Base-by-base conservation (phyloP, 495 filamentous ascomycete genomes). In the Lophiotrema nucula region DNA sequence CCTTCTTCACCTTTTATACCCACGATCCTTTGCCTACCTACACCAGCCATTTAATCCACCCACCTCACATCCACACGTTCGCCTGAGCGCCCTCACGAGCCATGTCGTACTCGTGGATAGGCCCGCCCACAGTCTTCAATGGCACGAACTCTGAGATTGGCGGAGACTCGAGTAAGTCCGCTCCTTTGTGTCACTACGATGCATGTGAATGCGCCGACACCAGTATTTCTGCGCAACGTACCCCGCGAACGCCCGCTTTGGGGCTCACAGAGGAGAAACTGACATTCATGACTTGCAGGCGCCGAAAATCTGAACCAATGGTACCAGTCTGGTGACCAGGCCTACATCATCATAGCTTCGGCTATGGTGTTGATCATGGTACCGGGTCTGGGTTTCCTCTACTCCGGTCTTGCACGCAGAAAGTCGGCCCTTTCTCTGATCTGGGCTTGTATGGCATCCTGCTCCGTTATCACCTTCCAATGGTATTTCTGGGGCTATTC, bases 281-380 rank as follows among this genome's bases (percentile, higher is more conserved):
- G 26, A 26, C n/a, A 19, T 39, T 10, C 15, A 4, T 12, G 13
- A 15, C 26, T 23, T 26, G n/a, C 64, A 90, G 87, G 78, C 56
- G 73, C 68, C 67, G 86, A 89, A 67, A 91, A 90, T 73, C 67
- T 95, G 63, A 96, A 96, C 77, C 90, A 92, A 85, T 92, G 90
- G 90, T 88, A 76, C 66, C 70, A 81, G 54, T 73, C 84, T 11
- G 87, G 87, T 52, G 87, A 90, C 65, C 78, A 83, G 72, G 88
- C 89, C 71, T 98, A 90, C 76, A 97, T 98, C 73, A 82, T 98
- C 67, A 76, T 97, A 35, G 79, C 89, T 43, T 85, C 92, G 51
- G 92, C 88, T 66, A 96, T 98, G 93, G 93, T 98, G 47, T 73
- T 98, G 74, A 73, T 95, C 74, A 96, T 96, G 91, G 76, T 88